phyloP scores from a whole-genome alignment of 345 rosid species.

The Moringa oleifera region DNA sequence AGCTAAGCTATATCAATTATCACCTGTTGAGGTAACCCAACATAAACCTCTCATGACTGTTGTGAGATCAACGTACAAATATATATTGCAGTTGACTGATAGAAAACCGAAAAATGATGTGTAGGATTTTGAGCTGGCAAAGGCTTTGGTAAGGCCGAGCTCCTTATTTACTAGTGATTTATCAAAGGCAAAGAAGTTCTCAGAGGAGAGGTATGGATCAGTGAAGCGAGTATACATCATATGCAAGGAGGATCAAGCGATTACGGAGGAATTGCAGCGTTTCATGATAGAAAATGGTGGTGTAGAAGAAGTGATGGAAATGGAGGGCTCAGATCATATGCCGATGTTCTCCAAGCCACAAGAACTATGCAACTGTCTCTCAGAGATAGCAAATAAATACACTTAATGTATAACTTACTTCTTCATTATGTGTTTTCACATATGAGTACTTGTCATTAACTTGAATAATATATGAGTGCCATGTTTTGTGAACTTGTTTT shows the following conservation, averaged over 20 bases:
- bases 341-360: slow-evolving; percentile 21
- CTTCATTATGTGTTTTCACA: too few species aligned
- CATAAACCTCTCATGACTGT: too few species aligned
- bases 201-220: slow-evolving; percentile 12
- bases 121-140: slow-evolving; percentile 38
- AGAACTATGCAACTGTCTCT: slow-evolving; percentile 7
- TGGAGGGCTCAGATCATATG: slow-evolving; percentile 25
- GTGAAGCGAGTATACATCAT: slow-evolving; percentile 11
- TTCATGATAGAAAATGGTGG: slow-evolving; percentile 19
- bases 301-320: slow-evolving; percentile 18
- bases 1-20: too few species aligned
- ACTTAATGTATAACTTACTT: too few species aligned
- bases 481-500: too few species aligned
- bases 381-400: neutral
- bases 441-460: too few species aligned
- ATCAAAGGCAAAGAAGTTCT: slow-evolving; percentile 19
- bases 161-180: slow-evolving; percentile 29
- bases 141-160: slow-evolving; percentile 31
- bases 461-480: too few species aligned
- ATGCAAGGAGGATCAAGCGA: slow-evolving; percentile 12
- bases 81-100: too few species aligned
- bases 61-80: too few species aligned
- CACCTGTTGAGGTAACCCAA: too few species aligned
- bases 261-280: slow-evolving; percentile 11
- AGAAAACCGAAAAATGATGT: too few species aligned